These are phyloP conservation scores for Exophiala sp. DNA, from an alignment of 2,329 filamentous ascomycete species.

Conservation along the genomic window DNA sequence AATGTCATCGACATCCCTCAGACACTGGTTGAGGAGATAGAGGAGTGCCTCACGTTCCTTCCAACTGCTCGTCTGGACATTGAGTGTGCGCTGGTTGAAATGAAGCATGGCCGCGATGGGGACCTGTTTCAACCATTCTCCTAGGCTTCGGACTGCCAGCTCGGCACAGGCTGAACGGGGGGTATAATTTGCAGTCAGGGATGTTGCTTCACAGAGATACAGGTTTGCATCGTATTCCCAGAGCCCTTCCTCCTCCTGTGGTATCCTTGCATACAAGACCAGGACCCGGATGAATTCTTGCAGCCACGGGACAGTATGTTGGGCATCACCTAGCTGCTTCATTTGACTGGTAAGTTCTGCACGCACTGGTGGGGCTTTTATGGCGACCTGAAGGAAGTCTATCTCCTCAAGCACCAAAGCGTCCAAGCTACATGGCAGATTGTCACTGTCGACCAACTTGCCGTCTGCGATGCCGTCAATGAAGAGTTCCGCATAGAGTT, in stretches of 20 bases:
- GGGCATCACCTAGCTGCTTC: slow-evolving; percentile 51
- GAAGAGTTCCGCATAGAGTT: slow-evolving; percentile 73
- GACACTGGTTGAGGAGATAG: slow-evolving; percentile 76
- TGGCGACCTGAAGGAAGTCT: slow-evolving; percentile 86
- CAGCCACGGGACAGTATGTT: slow-evolving; percentile 69
- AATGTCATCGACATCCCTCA: slow-evolving; percentile 76
- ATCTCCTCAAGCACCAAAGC: slow-evolving; percentile 90
- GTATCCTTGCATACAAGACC: slow-evolving; percentile 81
- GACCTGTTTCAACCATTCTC: slow-evolving; percentile 75
- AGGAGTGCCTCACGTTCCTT: slow-evolving; percentile 72
- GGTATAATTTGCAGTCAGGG: slow-evolving; percentile 92
- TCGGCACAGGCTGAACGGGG: slow-evolving; percentile 89
- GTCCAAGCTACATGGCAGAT: slow-evolving; percentile 89
- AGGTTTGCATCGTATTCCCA: slow-evolving; percentile 97
- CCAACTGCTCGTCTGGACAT: slow-evolving; percentile 41
- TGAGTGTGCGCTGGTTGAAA: slow-evolving; percentile 47
- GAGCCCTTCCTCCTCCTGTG: slow-evolving; percentile 82
- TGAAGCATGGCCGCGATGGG: slow-evolving; percentile 76
- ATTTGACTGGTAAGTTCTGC: slow-evolving; percentile 81
- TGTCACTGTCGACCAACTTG: slow-evolving; percentile 71
- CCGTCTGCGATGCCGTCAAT: slow-evolving; percentile 80
- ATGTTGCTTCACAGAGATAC: slow-evolving; percentile 90
- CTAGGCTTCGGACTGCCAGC: slow-evolving; percentile 74
- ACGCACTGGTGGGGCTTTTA: slow-evolving; percentile 81
- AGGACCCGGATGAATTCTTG: slow-evolving; percentile 81